Evolutionary conservation across 768 basidiomycete genomes (phyloP).

Genomic region (Suillus cothurnatus): DNA sequence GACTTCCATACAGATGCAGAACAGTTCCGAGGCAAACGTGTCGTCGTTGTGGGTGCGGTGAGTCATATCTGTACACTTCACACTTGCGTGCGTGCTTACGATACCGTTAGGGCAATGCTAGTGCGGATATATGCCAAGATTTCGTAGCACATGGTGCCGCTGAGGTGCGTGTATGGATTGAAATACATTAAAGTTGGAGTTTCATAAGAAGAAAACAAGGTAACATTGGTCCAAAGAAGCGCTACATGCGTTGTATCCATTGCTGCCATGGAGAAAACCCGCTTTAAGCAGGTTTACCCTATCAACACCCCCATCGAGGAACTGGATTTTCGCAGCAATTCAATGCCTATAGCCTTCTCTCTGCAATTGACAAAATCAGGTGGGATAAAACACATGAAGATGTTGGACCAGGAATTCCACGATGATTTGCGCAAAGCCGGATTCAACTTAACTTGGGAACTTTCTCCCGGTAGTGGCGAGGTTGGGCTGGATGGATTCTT

Average conservation of each 20-base stretch:
- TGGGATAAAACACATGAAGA: background rate
- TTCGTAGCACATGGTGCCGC: conserved; percentile 1
- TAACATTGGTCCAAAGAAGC: conserved; percentile 1
- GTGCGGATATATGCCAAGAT: conserved; percentile 2
- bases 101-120: background rate
- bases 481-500: background rate
- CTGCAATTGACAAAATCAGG: background rate
- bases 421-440: background rate
- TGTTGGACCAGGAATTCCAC: conserved; percentile 3
- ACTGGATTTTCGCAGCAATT: background rate
- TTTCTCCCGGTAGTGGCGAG: conserved; percentile 1
- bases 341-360: background rate
- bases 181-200: background rate
- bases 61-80: background rate
- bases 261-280: background rate
- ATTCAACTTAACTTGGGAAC: conserved; percentile 4
- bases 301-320: background rate
- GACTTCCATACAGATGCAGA: conserved; percentile 44
- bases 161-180: background rate
- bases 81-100: background rate
- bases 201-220: background rate
- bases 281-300: background rate
- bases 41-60: conserved; percentile 50
- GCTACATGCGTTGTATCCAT: background rate
- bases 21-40: conserved; percentile 57